Base-by-base conservation (phyloP, 805 yeast genomes). In the Candida palmyrensis region DNA sequence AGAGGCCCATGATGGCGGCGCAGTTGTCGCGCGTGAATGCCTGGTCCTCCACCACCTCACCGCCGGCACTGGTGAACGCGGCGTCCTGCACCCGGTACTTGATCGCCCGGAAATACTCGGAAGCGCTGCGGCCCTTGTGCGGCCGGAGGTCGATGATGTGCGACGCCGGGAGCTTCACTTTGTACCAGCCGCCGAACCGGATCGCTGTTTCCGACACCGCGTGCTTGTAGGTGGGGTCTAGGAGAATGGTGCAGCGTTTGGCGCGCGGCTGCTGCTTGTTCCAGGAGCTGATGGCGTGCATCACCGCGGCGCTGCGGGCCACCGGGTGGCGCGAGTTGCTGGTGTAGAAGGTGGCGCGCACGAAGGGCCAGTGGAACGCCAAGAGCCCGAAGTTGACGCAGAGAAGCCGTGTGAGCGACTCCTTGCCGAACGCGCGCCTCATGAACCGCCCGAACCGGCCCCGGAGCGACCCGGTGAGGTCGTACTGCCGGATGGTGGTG, bases 361-460 rank as follows among this genome's bases (percentile, higher is more conserved):
- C 48, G 43, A 66, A 66, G 9, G 72, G 72, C 72, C 71, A 66
- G 42, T 66, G 71, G 32, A 65, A 63, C 2, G 64, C 71, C 18
- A 66, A 35, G 14, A 66, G 48, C 1, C 71, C 71, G 49, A 66
- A 44, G 13, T 64, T 51, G n/a, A 66, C 53, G 24, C 61, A 53
- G 11, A 62, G 39, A 8, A 61, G 41, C 41, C 57, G 55, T 35
- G 45, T 44, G 3, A 35, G 43, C 1, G 68, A 57, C 6, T 49
- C 30, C 20, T 46, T 41, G 7, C 71, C 71, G 20, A 63, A 41
- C 16, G 38, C 39, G 22, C 36, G 39, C 6, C 32, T 25, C 6
- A 59, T 38, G 2, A 53, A 3, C 12, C 18, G 20, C 9, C 48
- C 66, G 30, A 52, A 34, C 22, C 25, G 31, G 11, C 62, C 64